Conservation (phyloP, 768 basidiomycete species). For the Lyophyllum decastes region DNA sequence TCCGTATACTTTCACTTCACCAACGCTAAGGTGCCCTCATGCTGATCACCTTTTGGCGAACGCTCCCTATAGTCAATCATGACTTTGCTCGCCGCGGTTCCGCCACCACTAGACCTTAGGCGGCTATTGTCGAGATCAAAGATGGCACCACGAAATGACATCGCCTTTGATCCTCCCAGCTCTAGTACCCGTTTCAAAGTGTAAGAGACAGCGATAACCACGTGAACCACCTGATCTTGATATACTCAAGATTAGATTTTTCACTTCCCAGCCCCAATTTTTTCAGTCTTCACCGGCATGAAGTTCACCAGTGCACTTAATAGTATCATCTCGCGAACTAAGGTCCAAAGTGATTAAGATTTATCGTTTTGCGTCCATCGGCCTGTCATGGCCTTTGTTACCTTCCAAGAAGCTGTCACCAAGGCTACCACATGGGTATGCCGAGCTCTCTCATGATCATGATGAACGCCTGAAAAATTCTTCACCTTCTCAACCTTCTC, state of each 20-base stretch:
- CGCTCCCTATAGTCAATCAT: not conserved
- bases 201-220: not conserved
- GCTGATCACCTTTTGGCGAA: not conserved
- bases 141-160: too few relatives aligned
- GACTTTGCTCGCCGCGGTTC: not conserved
- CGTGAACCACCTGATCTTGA: not conserved
- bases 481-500: conserved; percentile 11
- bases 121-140: not conserved
- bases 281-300: not conserved
- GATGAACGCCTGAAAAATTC: conserved; percentile 11
- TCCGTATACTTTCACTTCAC: not conserved
- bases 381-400: not conserved
- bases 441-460: conserved; percentile 7
- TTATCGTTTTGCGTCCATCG: not conserved
- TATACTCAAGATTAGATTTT: not conserved
- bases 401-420: conserved; percentile 10
- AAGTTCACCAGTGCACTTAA: not conserved
- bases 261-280: not conserved
- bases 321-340: not conserved
- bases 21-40: not conserved
- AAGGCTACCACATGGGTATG: conserved; percentile 19
- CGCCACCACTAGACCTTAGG: not conserved
- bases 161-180: not conserved
- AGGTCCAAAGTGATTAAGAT: not conserved
- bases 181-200: not conserved